These are phyloP conservation scores for Chrysochromulina parva DNA, from an alignment of 78 protist species.

Conservation along the genomic window DNA sequence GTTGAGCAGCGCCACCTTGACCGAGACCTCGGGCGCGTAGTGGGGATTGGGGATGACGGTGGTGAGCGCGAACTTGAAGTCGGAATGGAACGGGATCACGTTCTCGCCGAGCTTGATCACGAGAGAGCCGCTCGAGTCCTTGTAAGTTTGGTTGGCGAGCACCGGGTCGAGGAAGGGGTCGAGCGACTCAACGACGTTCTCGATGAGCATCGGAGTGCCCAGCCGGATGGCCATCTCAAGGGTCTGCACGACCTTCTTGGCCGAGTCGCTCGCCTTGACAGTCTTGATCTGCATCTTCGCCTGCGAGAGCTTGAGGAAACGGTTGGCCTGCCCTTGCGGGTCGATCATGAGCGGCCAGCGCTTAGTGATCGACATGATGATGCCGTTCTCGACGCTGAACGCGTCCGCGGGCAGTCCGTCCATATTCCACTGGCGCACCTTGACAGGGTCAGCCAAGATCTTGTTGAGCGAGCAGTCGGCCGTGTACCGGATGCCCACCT, in stretches of 20 bases:
- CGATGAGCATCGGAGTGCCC: constrained; percentile 82
- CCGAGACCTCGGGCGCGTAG: constrained; percentile 79
- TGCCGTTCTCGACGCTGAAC: constrained; percentile 66
- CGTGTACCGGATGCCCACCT: constrained; percentile 31
- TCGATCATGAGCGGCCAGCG: constrained; percentile 68
- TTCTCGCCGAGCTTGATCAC: constrained; percentile 83
- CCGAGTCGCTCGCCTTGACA: constrained; percentile 67
- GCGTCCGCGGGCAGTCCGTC: constrained; percentile 58
- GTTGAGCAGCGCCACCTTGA: constrained; percentile 63
- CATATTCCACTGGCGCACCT: constrained; percentile 58
- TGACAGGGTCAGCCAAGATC: constrained; percentile 38
- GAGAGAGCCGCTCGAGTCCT: constrained; percentile 27
- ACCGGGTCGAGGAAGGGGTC: constrained; percentile 88
- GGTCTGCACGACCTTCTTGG: constrained; percentile 45
- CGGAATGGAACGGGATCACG: constrained; percentile 69
- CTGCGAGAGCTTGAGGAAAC: background rate
- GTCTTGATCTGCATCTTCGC: constrained; percentile 63
- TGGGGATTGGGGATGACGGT: constrained; percentile 89
- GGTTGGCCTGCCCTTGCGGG: constrained; percentile 48
- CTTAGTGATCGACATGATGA: constrained; percentile 31
- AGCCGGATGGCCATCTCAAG: constrained; percentile 74
- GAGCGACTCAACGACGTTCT: constrained; percentile 78
- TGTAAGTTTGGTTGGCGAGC: constrained; percentile 72
- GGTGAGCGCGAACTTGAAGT: constrained; percentile 81
- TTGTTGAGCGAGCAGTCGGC: background rate